Conservation (phyloP, 768 basidiomycete species). For the Tulasnella sp. region DNA sequence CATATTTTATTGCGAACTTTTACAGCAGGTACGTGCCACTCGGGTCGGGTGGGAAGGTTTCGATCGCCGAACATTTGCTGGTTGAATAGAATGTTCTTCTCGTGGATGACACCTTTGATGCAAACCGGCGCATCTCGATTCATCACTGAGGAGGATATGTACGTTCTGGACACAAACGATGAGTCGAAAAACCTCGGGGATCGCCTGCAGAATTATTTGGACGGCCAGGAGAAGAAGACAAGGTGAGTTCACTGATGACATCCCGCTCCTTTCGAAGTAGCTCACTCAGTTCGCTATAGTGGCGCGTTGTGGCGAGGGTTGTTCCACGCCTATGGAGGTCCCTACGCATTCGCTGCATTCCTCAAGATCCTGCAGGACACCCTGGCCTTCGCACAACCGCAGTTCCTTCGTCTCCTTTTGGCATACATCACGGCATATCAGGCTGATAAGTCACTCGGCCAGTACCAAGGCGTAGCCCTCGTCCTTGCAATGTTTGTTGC, state of each 20-base stretch:
- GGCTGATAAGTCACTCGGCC: constrained; percentile 25
- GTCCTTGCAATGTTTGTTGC: constrained; percentile 72
- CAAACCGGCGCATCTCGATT: constrained; percentile 46
- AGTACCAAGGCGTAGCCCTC: constrained; percentile 65
- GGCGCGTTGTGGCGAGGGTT: constrained; percentile 66
- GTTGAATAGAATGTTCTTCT: constrained; percentile 47
- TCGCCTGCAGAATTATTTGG: constrained; percentile 52
- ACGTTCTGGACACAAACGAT: constrained; percentile 58
- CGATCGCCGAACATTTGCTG: not conserved
- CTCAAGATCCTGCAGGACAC: constrained; percentile 76
- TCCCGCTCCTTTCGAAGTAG: not conserved
- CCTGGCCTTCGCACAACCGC: constrained; percentile 79
- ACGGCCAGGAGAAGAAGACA: constrained; percentile 43
- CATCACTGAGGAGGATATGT: constrained; percentile 82
- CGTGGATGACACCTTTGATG: constrained; percentile 80
- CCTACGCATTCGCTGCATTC: constrained; percentile 52
- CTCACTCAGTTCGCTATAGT: constrained; percentile 31
- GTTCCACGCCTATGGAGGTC: constrained; percentile 67
- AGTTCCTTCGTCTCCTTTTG: constrained; percentile 71
- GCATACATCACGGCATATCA: constrained; percentile 77
- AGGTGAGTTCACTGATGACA: not conserved
- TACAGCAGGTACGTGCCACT: constrained; percentile 52
- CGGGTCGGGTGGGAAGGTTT: not conserved
- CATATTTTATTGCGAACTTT: constrained; percentile 66
- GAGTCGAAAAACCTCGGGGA: constrained; percentile 60